Conservation (phyloP, 129 eudicot species). For the Arctium lappa region DNA sequence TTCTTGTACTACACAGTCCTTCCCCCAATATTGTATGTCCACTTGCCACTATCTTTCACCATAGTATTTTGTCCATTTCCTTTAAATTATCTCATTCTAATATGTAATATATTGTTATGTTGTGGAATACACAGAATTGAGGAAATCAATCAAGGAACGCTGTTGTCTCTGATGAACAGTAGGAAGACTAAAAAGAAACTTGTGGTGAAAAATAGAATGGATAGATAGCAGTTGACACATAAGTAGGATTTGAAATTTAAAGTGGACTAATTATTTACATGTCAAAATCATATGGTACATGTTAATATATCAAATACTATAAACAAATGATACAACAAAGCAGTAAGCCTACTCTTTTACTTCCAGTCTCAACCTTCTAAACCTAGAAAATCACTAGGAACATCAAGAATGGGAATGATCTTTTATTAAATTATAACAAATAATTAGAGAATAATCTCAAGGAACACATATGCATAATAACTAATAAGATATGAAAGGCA, state of each 20-base stretch:
- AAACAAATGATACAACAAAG: neutral
- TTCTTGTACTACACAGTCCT: neutral
- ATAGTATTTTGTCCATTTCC: neutral
- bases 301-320: neutral
- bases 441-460: neutral
- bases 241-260: no score
- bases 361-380: neutral
- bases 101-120: neutral
- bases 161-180: no score
- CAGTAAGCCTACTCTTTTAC: neutral
- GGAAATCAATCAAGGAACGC: no score
- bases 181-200: no score
- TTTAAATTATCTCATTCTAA: no score
- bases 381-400: neutral
- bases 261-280: no score
- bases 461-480: neutral
- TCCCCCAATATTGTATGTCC: neutral
- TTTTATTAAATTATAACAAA: neutral
- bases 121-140: neutral
- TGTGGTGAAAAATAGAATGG: no score
- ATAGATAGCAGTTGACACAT: no score
- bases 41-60: neutral
- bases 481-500: neutral
- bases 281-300: neutral
- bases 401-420: neutral